These are phyloP conservation scores for Elaeis guineensis DNA, from an alignment of 176 grass and related monocot genomes.

Conservation along the genomic window DNA sequence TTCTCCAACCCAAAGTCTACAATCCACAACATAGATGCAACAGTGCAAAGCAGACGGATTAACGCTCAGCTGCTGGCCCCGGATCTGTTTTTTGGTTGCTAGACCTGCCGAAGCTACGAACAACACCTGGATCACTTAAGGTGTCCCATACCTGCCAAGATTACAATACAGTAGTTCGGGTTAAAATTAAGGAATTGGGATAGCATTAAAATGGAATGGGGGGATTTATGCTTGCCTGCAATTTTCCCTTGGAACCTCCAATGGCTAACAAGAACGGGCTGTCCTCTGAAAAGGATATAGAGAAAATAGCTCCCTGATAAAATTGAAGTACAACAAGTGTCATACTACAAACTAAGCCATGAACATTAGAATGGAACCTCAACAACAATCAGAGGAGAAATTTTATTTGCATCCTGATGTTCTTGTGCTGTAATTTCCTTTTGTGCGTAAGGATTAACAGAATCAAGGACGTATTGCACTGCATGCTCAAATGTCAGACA, in stretches of 20 bases:
- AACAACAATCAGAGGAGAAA: too few relatives aligned
- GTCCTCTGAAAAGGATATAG: constrained; percentile 46
- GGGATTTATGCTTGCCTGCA: constrained; percentile 28
- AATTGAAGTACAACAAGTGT: background rate
- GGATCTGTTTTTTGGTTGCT: constrained; percentile 1
- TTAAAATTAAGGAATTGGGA: background rate
- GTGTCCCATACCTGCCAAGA: constrained; percentile 51
- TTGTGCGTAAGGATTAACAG: too few relatives aligned
- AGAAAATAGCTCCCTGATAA: constrained; percentile 59
- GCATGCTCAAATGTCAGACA: too few relatives aligned
- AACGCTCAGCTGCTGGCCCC: background rate
- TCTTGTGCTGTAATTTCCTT: too few relatives aligned
- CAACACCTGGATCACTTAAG: constrained; percentile 30
- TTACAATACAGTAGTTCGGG: background rate
- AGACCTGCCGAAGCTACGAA: constrained; percentile 32
- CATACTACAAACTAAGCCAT: too few relatives aligned
- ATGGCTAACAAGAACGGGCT: constrained; percentile 52
- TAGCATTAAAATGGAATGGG: background rate
- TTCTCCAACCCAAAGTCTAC: too few relatives aligned
- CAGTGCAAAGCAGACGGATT: too few relatives aligned
- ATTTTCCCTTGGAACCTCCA: constrained; percentile 60
- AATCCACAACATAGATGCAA: too few relatives aligned
- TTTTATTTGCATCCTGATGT: too few relatives aligned
- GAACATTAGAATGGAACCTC: too few relatives aligned
- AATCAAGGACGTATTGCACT: too few relatives aligned